Evolutionary conservation across 2,329 filamentous ascomycete species (phyloP).

Genomic region (Penicillium sp.): DNA sequence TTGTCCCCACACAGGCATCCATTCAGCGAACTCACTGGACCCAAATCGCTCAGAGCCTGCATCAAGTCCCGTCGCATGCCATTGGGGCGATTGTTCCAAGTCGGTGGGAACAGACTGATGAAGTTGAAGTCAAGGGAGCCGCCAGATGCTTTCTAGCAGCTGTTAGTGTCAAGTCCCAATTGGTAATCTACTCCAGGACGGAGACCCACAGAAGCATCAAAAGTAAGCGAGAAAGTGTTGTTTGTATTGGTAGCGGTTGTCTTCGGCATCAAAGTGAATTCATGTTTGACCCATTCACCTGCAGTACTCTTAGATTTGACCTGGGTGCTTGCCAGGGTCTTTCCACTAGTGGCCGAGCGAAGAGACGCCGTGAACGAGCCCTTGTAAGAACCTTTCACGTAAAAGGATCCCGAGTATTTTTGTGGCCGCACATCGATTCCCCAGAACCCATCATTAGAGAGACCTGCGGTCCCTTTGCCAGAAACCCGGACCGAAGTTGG

Average conservation of each 20-base stretch:
- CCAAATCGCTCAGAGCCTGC: conserved; percentile 36
- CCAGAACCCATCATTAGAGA: conserved; percentile 53
- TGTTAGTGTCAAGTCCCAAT: not conserved
- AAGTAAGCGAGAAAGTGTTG: conserved; percentile 53
- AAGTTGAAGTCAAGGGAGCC: conserved; percentile 51
- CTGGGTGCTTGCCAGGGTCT: conserved; percentile 30
- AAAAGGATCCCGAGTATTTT: conserved; percentile 53
- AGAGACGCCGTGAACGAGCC: conserved; percentile 37
- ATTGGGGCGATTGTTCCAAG: conserved; percentile 53
- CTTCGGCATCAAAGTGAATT: conserved; percentile 30
- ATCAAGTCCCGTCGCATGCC: conserved; percentile 52
- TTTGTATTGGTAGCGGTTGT: conserved; percentile 37
- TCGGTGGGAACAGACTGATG: conserved; percentile 55
- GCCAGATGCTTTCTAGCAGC: conserved; percentile 31
- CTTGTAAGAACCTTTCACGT: conserved; percentile 40
- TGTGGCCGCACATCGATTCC: conserved; percentile 51
- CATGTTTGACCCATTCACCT: conserved; percentile 42
- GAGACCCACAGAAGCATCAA: conserved; percentile 41
- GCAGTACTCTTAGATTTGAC: conserved; percentile 37
- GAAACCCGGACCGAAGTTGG: conserved; percentile 45
- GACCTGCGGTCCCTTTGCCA: conserved; percentile 44
- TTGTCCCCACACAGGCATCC: too few relatives aligned
- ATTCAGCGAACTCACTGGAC: conserved; percentile 16
- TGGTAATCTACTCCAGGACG: too few relatives aligned
- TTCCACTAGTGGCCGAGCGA: conserved; percentile 42